Percentiles rank a stretch among this genome's conserved stretches.
Conservation (phyloP, 257 asterid species). For the Rauvolfia tetraphylla region DNA sequence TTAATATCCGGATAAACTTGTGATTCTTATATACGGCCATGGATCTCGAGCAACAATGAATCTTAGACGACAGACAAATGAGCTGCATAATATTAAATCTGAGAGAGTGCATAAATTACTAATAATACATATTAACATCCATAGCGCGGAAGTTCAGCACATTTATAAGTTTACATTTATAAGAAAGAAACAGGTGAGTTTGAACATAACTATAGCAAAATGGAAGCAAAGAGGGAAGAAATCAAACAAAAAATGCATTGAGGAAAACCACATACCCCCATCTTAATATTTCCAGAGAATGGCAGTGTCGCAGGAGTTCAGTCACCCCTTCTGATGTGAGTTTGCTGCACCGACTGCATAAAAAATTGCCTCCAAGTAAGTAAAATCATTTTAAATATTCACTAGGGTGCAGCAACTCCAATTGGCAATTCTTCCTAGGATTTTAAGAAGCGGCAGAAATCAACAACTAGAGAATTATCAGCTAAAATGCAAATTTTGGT, state of each 20-base stretch:
- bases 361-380: slow-evolving; percentile 12
- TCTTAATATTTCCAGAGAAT: slow-evolving; percentile 75
- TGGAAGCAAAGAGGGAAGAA: too few species aligned
- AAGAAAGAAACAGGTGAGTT: not conserved
- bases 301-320: slow-evolving; percentile 61
- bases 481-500: slow-evolving; percentile 10
- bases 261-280: slow-evolving; percentile 73
- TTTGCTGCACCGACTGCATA: slow-evolving; percentile 61
- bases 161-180: too few species aligned
- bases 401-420: not conserved
- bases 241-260: not conserved
- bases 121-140: not conserved
- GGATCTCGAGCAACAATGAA: not conserved
- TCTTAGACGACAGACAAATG: not conserved
- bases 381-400: not conserved
- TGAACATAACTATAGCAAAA: too few species aligned
- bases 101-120: not conserved
- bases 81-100: not conserved
- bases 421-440: not conserved
- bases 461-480: not conserved
- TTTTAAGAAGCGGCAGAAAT: not conserved
- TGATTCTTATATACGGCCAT: not conserved
- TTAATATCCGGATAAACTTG: not conserved
- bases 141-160: not conserved
- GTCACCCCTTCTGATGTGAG: slow-evolving; percentile 71